Percentiles rank a stretch among this genome's conserved stretches.
Evolutionary conservation across 139 green algal species (phyloP).

Genomic region (Chlamydomonas sp.): DNA sequence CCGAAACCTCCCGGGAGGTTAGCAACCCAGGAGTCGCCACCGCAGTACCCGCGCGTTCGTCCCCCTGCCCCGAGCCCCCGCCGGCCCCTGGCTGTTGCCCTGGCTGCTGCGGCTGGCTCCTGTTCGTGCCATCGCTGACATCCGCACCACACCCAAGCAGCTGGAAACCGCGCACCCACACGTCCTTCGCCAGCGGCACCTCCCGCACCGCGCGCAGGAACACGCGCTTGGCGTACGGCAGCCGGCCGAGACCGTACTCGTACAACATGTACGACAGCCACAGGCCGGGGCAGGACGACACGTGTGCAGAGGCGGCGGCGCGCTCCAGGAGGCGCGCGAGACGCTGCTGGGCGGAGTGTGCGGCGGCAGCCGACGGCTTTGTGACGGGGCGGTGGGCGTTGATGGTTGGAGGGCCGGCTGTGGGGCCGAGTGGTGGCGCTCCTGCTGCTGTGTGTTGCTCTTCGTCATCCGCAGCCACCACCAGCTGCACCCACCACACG

Average conservation of each 20-base stretch:
- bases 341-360: not conserved
- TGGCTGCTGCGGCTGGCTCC: not conserved
- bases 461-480: not conserved
- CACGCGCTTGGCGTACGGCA: conserved; percentile 59
- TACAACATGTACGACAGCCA: not conserved
- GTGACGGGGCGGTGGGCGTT: no score
- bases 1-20: conserved; percentile 58
- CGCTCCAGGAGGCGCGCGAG: not conserved
- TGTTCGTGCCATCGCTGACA: not conserved
- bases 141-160: conserved; percentile 30
- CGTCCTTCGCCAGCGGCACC: conserved; percentile 78
- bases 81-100: not conserved
- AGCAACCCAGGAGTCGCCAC: not conserved
- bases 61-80: not conserved
- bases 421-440: no score
- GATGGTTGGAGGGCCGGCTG: no score
- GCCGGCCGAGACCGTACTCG: conserved; percentile 25
- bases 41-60: not conserved
- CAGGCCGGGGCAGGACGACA: not conserved
- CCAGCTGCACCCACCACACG: conserved; percentile 28
- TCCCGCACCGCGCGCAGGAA: conserved; percentile 80
- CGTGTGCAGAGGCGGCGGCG: not conserved
- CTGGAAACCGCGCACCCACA: conserved; percentile 81
- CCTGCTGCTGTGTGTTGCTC: no score
- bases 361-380: no score